phyloP scores from a whole-genome alignment of 257 asterid species.

The Plantago major region DNA sequence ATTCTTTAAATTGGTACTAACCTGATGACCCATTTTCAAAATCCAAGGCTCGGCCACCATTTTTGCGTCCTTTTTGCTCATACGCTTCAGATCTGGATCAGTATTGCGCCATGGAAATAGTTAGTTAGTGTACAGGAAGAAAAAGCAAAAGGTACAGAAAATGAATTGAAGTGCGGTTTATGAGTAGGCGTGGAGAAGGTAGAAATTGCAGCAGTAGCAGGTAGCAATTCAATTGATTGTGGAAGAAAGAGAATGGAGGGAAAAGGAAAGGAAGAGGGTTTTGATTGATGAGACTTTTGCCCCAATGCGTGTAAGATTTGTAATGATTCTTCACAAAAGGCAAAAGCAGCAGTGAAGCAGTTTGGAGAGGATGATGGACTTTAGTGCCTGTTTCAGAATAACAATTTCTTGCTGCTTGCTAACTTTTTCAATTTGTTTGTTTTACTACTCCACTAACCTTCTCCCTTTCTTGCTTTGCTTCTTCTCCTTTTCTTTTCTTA shows the following conservation, averaged over 20 bases:
- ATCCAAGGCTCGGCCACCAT: slow-evolving; percentile 97
- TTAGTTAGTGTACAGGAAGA: slow-evolving; percentile 24
- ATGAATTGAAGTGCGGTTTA: slow-evolving; percentile 7
- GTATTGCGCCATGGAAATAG: slow-evolving; percentile 6
- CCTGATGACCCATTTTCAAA: slow-evolving; percentile 84
- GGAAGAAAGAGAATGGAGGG: slow-evolving; percentile 25
- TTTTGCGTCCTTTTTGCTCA: slow-evolving; percentile 22
- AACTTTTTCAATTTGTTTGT: background rate
- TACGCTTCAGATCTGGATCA: slow-evolving; percentile 46
- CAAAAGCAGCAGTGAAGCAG: slow-evolving; percentile 21
- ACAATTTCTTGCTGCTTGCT: slow-evolving; percentile 16
- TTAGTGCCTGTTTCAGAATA: slow-evolving; percentile 21
- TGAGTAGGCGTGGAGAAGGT: slow-evolving; percentile 19
- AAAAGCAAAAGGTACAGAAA: slow-evolving; percentile 24
- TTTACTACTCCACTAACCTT: background rate
- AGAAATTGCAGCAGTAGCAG: background rate
- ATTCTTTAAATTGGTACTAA: slow-evolving; percentile 74
- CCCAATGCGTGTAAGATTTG: slow-evolving; percentile 27
- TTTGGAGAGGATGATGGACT: slow-evolving; percentile 29
- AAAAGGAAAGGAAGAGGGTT: slow-evolving; percentile 19
- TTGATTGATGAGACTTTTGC: slow-evolving; percentile 20
- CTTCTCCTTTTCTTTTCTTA: no score
- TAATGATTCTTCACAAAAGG: slow-evolving; percentile 20
- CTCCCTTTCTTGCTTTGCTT: background rate
- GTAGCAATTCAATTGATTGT: slow-evolving; percentile 4